These are phyloP conservation scores for Cytospora chrysosperma DNA, from an alignment of 2,329 filamentous ascomycete species.

Conservation along the genomic window DNA sequence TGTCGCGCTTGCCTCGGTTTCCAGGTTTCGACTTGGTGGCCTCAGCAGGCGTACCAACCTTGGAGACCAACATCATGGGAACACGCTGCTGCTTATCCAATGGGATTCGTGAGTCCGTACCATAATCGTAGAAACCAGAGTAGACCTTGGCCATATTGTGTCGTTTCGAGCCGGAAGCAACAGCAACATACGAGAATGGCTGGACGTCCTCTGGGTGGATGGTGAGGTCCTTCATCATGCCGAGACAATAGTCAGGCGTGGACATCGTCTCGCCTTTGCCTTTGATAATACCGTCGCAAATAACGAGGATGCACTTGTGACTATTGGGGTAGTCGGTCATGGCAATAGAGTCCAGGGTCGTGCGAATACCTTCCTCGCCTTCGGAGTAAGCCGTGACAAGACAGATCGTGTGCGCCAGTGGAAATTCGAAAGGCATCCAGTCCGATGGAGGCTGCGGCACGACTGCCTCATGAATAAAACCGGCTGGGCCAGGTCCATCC, in stretches of 20 bases:
- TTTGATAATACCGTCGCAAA: conserved; percentile 97
- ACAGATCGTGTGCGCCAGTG: conserved; percentile 89
- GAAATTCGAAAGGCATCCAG: conserved; percentile 96
- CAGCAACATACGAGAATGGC: conserved; percentile 92
- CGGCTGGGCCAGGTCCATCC: conserved; percentile 77
- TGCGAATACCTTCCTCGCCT: conserved; percentile 87
- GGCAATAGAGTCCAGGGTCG: conserved; percentile 92
- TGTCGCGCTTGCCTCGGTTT: conserved; percentile 97
- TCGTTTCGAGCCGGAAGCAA: conserved; percentile 91
- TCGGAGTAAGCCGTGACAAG: conserved; percentile 97
- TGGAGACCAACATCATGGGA: conserved; percentile 95
- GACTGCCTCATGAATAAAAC: conserved; percentile 95
- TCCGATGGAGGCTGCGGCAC: conserved; percentile 95
- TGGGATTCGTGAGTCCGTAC: conserved; percentile 74
- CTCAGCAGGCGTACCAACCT: conserved; percentile 92
- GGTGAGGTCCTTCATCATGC: conserved; percentile 93
- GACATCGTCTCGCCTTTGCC: conserved; percentile 83
- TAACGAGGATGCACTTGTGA: conserved; percentile 93
- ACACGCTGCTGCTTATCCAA: conserved; percentile 90
- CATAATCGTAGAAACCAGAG: conserved; percentile 97
- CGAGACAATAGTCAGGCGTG: conserved; percentile 84
- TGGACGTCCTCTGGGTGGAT: conserved; percentile 78
- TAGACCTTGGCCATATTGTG: conserved; percentile 99
- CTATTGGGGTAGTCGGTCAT: conserved; percentile 99
- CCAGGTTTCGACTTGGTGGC: conserved; percentile 79